Evolutionary conservation across 1,284 basidiomycete genomes (phyloP), one percentile per base, ranked within the genome.

Genomic region (Sporisorium sorghi): DNA sequence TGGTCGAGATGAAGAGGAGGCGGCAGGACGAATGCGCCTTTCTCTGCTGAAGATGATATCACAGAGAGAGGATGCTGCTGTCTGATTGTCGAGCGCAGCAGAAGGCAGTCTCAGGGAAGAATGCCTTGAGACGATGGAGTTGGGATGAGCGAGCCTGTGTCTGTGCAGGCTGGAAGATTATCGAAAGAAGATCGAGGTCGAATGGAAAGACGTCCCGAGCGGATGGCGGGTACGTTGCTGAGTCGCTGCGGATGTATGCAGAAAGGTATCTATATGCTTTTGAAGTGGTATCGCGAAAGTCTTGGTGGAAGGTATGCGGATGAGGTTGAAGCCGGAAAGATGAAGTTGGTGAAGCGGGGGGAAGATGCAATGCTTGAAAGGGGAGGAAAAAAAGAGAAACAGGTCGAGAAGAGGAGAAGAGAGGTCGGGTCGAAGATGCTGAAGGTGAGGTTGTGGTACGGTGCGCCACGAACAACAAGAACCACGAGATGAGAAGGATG

Each of bases 191-290:
- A 48, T 21, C 32, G 43, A 30, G 24, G 28, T 24, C 15, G 39
- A 30, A 17, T n/a, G n/a, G 24, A 46, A 28, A 51, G 21, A 32
- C 2, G 39, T 49, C 24, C 19, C 26, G 30, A 26, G 58, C 44
- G 23, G 15, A n/a, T n/a, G n/a, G n/a, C n/a, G n/a, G n/a, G n/a
- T n/a, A n/a, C n/a, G n/a, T n/a, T 59, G 52, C 51, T 44, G 39
- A 44, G 15, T 3, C 40, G 26, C 54, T 58, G 51, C 28, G 42
- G n/a, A 10, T 44, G 51, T 47, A 43, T 42, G 56, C 60, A 61
- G 54, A 62, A 23, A 54, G 66, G 66, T 69, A 69, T 63, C 55
- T 55, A 42, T 59, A 59, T 63, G 66, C 56, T 68, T 68, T 62
- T 68, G 28, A 37, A 33, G n/a, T 50, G 66, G 59, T 58, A 58